These are phyloP conservation scores for Fragilariopsis cylindrus DNA, from an alignment of 108 stramenopile species.

Conservation along the genomic window DNA sequence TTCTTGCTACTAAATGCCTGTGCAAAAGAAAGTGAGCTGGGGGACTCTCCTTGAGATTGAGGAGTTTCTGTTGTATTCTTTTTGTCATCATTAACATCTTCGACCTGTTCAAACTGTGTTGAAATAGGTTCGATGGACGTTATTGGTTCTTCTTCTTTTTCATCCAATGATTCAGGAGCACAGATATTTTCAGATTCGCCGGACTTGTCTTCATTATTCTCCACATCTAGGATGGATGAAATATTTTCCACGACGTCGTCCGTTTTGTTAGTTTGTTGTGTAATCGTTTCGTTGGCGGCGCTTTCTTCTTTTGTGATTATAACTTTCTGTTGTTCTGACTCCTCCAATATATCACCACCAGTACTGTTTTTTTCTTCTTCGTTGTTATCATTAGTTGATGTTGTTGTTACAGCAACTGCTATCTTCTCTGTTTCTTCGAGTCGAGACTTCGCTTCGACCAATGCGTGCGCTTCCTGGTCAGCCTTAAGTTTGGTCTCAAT, in stretches of 20 bases:
- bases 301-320: too few relatives aligned
- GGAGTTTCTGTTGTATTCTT: background rate
- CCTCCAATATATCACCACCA: too few relatives aligned
- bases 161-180: background rate
- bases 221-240: background rate
- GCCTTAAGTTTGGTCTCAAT: background rate
- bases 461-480: too few relatives aligned
- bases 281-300: too few relatives aligned
- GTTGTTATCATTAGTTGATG: background rate
- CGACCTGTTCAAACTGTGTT: background rate
- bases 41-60: background rate
- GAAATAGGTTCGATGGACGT: background rate
- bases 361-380: too few relatives aligned
- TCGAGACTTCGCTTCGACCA: background rate
- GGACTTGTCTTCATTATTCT: background rate
- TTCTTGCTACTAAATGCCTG: constrained; percentile 9
- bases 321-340: too few relatives aligned
- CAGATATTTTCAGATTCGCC: background rate
- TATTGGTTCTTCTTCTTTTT: background rate
- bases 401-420: background rate
- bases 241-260: background rate
- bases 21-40: constrained; percentile 3
- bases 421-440: background rate
- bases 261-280: too few relatives aligned
- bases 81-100: background rate